Percentiles rank a stretch among this genome's conserved stretches.
phyloP scores from a whole-genome alignment of 2,329 filamentous ascomycete genomes.

The Microdochium nivale region DNA sequence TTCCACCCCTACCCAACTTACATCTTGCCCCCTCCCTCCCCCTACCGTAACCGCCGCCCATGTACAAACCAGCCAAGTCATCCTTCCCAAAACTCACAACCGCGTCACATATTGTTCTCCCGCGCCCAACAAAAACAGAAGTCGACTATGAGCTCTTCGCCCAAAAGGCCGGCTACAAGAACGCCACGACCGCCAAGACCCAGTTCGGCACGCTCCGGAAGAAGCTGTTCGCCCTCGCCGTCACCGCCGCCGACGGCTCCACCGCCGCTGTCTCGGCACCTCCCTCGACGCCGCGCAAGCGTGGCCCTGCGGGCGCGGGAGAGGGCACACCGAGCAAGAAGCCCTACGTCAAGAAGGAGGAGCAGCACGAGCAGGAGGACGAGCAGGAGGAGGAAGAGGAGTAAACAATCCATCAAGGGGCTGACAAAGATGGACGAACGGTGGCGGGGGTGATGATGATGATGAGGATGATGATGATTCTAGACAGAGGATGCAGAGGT shows the following conservation, averaged over 20 bases:
- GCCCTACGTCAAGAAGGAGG: too few species aligned
- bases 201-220: not conserved
- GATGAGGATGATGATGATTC: too few species aligned
- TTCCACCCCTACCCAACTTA: not conserved
- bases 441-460: too few species aligned
- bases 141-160: not conserved
- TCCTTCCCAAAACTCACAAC: not conserved
- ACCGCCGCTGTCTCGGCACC: not conserved
- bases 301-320: too few species aligned
- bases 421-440: too few species aligned
- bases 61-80: not conserved
- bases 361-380: too few species aligned
- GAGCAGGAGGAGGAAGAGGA: too few species aligned
- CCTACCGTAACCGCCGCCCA: not conserved
- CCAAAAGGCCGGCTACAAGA: not conserved
- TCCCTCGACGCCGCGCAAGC: too few species aligned
- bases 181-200: not conserved
- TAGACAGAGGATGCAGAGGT: too few species aligned
- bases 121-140: not conserved
- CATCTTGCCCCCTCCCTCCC: not conserved
- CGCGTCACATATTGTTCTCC: not conserved
- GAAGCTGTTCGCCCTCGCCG: not conserved
- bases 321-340: too few species aligned
- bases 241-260: not conserved
- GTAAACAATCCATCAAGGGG: too few species aligned